Base-by-base conservation (phyloP, 208 protist genomes). In the Crithidia bombi region DNA sequence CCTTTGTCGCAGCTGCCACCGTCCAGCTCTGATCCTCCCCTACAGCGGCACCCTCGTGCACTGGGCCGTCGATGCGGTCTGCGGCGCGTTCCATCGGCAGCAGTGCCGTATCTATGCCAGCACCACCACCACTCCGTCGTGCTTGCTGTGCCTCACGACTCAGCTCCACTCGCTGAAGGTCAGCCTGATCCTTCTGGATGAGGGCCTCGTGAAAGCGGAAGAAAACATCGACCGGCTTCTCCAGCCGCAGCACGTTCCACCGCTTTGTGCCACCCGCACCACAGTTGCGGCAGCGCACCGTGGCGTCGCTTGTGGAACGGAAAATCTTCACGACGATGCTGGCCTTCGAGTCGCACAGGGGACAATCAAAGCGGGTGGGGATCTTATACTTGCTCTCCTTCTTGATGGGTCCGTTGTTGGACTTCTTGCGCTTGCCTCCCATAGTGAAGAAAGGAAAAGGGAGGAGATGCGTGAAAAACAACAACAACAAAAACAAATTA, bases 301-400 rank as follows among this genome's bases (percentile, higher is more conserved):
- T 78, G 9, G 88, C 92, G 26, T 81, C 74, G 35, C 77, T 78
- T 36, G 50, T 80, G n/a, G 55, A 65, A 9, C 84, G 78, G 30
- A 82, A 50, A 5, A 97, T 79, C 51, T 81, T 84, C 43, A 97
- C 89, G 25, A 77, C 81, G 49, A 97, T 93, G 58, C 75, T 81
- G 35, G 73, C 73, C 75, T 94, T 94, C 17, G 86, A 84, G 71
- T 97, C 92, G 65, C 92, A 97, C 30, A 95, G 33, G 14, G 92
- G 92, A 68, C 92, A 97, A 70, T 95, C 89, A 73, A 97, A 97
- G 51, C 82, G 85, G 1, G 72, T 49, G 2, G 92, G 92, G 62
- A 97, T 95, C 67, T 97, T 97, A 73, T 97, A 97, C 70, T 94
- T 94, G 74, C 92, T 94, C 69, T 93, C 89, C 77, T 97, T 97